phyloP scores from a whole-genome alignment of 140 eudicot genomes.

The Cichorium intybus region DNA sequence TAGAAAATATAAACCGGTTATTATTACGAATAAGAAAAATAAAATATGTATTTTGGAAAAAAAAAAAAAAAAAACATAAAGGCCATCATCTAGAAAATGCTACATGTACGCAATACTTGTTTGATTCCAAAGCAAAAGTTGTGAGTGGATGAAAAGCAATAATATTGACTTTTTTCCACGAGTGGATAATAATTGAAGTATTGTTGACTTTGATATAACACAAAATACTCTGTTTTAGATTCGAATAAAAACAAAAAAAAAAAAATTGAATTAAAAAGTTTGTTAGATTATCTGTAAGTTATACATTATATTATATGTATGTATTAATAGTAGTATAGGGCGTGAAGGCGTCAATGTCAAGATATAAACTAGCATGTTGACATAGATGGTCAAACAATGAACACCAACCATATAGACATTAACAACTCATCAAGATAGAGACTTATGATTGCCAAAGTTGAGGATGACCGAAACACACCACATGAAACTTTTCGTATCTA shows the following conservation, averaged over 20 bases:
- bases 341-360: conserved; percentile 17
- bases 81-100: no score
- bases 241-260: neutral
- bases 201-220: neutral
- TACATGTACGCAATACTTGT: neutral
- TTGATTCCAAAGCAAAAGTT: neutral
- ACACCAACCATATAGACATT: conserved; percentile 38
- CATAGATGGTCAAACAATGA: conserved; percentile 44
- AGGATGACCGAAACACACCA: conserved; percentile 33
- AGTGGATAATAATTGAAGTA: neutral
- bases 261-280: neutral
- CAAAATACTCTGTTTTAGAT: neutral
- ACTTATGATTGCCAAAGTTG: conserved; percentile 35
- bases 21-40: no score
- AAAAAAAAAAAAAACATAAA: neutral
- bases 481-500: conserved; percentile 35
- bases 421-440: conserved; percentile 39
- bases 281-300: neutral
- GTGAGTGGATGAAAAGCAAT: neutral
- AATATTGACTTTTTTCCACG: neutral
- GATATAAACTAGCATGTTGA: conserved; percentile 28
- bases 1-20: no score
- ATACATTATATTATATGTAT: conserved; percentile 18
- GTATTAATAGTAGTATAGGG: neutral
- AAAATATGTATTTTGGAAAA: neutral